These are phyloP conservation scores for Aspergillus bertholletiae DNA, from an alignment of 495 filamentous ascomycete genomes.

Conservation along the genomic window DNA sequence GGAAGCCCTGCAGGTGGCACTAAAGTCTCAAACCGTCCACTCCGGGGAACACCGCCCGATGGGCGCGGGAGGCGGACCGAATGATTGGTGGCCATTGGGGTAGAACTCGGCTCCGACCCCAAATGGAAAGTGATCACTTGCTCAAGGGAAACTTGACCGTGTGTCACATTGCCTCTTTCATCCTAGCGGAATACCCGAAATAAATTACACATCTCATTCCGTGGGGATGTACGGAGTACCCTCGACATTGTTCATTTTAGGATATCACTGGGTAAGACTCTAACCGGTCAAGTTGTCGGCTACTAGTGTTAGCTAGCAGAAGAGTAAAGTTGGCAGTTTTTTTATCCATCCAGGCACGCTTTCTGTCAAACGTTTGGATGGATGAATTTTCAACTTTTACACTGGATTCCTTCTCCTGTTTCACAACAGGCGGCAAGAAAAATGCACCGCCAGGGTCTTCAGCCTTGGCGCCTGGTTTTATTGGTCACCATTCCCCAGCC, in stretches of 20 bases:
- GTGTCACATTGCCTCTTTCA: background rate
- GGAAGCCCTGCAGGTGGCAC: no score
- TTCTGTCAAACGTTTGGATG: no score
- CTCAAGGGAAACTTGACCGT: background rate
- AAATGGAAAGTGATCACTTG: conserved; percentile 3
- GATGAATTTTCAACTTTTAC: no score
- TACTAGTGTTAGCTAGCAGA: no score
- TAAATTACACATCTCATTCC: no score
- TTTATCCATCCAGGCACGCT: no score
- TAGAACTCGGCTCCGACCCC: background rate
- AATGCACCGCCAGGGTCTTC: background rate
- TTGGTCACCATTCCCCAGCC: background rate
- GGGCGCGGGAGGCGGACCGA: background rate
- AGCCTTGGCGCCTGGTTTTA: background rate
- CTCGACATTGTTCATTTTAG: no score
- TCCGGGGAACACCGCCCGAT: background rate
- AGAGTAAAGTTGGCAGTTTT: no score
- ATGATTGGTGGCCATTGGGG: background rate
- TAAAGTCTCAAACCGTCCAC: no score
- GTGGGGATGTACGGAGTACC: no score
- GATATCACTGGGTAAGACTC: no score
- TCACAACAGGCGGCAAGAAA: background rate
- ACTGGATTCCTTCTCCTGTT: background rate
- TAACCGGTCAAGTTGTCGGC: no score
- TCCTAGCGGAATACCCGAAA: background rate